Conservation (phyloP, 2,329 filamentous ascomycete genomes). For the Fusarium pseudoanthophilum region DNA sequence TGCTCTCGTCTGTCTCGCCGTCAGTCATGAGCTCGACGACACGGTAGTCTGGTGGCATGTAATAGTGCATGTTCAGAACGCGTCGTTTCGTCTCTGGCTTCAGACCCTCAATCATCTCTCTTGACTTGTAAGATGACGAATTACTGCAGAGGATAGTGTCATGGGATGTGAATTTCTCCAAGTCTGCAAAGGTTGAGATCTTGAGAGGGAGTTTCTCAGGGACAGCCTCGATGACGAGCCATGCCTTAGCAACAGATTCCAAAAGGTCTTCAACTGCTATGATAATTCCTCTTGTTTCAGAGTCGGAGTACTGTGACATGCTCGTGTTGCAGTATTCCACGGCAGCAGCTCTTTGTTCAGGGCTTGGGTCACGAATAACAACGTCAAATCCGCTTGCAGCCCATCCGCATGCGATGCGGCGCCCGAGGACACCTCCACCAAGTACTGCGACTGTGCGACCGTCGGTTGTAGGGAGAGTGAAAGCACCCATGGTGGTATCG, state of each 20-base stretch:
- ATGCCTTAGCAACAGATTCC: not conserved
- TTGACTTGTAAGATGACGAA: slow-evolving; percentile 11
- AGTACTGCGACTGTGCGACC: not conserved
- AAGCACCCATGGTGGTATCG: not conserved
- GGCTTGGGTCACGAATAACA: slow-evolving; percentile 5
- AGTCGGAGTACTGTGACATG: slow-evolving; percentile 4
- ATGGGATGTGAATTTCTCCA: not conserved
- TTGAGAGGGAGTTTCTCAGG: slow-evolving; percentile 7
- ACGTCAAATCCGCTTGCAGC: slow-evolving; percentile 17
- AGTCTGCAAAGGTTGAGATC: slow-evolving; percentile 13
- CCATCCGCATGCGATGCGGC: slow-evolving; percentile 13
- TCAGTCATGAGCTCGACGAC: slow-evolving; percentile 18
- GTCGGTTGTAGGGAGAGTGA: not conserved
- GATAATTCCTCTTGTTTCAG: not conserved
- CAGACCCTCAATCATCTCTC: not conserved
- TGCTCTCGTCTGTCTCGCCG: not conserved
- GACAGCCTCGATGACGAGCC: slow-evolving; percentile 18
- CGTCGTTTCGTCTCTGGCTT: not conserved
- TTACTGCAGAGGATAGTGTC: slow-evolving; percentile 7
- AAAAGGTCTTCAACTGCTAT: not conserved
- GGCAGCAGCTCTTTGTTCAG: slow-evolving; percentile 1
- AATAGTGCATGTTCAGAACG: slow-evolving; percentile 17
- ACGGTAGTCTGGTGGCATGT: slow-evolving; percentile 1
- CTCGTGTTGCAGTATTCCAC: slow-evolving; percentile 4
- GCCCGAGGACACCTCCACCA: slow-evolving; percentile 3